Base-by-base conservation (phyloP, 2,329 filamentous ascomycete species). In the Fonsecaea erecta region DNA sequence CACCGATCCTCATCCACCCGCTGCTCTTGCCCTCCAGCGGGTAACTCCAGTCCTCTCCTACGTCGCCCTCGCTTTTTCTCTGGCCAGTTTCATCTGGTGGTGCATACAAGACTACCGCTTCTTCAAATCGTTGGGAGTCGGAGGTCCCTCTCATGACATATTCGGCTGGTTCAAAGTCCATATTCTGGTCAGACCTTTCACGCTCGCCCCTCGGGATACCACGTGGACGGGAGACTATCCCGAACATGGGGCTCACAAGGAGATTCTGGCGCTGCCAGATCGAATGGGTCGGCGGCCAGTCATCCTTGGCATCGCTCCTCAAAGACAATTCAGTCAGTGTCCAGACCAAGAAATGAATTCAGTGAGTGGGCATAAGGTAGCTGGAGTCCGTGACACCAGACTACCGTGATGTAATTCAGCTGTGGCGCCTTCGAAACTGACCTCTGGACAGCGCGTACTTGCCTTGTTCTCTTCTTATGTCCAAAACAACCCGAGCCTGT, bases 241-340 rank as follows among this genome's bases (percentile, higher is more conserved):
- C 3, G 52, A 60, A 1, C 21, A 40, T 35, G 63, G 62, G n/a
- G 67, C 61, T 61, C 63, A 62, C 56, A 65, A 64, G 37, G 64
- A 68, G 8, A 83, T 95, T 28, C 71, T 75, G 35, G 76, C 78
- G 34, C 81, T 95, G 0, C 87, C 89, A 0, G 82, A 82, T 63
- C 87, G 92, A 0, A 74, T 77, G 2, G 89, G 89, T 0, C 81
- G 83, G 0, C 85, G 90, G 0, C 92, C 92, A 1, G 75, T 77
- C 1, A 88, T 93, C 9, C 85, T 82, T 46, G 92, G 92, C 55
- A 91, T 96, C 64, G 92, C 91, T 0, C 92, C 92, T 0, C 92
- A 96, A 73, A 85, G 92, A 1, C 92, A 96, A 77, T 82, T 89
- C 18, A 85, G 89, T 75, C 91, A 96, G 74, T 83, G 82, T 46